Percentiles rank a stretch among this genome's conserved stretches.
phyloP scores from a whole-genome alignment of 2,329 filamentous ascomycete genomes.

The Fusarium sublunatum region DNA sequence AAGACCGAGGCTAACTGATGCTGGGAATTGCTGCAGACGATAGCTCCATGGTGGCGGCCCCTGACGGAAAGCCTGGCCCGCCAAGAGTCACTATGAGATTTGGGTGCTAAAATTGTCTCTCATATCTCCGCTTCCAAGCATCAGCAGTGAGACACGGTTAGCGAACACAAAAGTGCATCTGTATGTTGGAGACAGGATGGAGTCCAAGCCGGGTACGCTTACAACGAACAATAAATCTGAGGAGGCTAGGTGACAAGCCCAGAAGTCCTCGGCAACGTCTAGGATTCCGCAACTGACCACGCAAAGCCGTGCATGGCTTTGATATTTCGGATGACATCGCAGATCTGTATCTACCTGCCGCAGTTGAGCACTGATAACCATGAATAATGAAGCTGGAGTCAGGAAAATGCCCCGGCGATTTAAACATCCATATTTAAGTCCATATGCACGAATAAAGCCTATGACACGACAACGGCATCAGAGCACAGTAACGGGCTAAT shows the following conservation, averaged over 20 bases:
- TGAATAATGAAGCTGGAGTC: not conserved
- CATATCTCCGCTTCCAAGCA: conserved; percentile 3
- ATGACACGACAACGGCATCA: not conserved
- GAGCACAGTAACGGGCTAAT: not conserved
- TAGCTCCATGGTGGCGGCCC: conserved; percentile 31
- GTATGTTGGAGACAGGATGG: conserved; percentile 15
- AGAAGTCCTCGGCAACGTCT: not conserved
- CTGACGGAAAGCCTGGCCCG: conserved; percentile 29
- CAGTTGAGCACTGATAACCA: not conserved
- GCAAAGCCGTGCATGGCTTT: not conserved
- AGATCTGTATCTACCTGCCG: not conserved
- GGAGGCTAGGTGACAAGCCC: conserved; percentile 10
- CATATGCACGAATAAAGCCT: not conserved
- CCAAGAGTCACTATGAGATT: conserved; percentile 13
- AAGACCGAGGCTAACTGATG: conserved; percentile 34
- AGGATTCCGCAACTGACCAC: not conserved
- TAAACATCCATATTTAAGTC: not conserved
- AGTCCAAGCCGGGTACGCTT: conserved; percentile 9
- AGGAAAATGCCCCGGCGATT: not conserved
- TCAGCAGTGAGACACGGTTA: conserved; percentile 22
- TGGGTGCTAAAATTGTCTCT: conserved; percentile 9
- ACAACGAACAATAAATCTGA: conserved; percentile 2
- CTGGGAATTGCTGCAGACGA: conserved; percentile 31
- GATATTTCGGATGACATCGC: not conserved
- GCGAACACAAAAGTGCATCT: conserved; percentile 11